These are phyloP conservation scores for Rutidosis leptorrhynchoides DNA, from an alignment of 129 eudicot genomes.

Conservation along the genomic window DNA sequence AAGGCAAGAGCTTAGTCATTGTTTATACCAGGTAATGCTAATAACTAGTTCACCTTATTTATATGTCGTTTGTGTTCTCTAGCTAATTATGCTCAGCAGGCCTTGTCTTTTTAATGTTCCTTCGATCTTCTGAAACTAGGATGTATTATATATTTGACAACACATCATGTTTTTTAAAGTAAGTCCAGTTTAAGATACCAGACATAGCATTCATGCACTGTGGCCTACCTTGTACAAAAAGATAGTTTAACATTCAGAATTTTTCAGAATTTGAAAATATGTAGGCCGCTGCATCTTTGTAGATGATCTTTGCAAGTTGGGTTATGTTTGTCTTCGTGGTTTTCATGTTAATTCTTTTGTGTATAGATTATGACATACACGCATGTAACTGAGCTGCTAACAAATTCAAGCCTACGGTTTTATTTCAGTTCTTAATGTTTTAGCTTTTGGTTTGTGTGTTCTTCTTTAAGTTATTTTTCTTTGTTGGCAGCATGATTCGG, in stretches of 20 bases:
- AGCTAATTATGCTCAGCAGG: background rate
- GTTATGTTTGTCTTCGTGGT: background rate
- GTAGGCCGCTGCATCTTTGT: background rate
- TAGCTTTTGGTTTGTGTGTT: background rate
- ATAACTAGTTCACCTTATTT: slow-evolving; percentile 10
- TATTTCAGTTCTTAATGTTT: background rate
- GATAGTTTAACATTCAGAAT: background rate
- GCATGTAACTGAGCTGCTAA: slow-evolving; percentile 1
- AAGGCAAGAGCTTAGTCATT: slow-evolving; percentile 98
- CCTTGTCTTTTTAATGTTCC: background rate
- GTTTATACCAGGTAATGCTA: slow-evolving; percentile 78
- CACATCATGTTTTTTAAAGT: background rate
- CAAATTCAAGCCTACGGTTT: background rate
- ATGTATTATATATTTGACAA: background rate
- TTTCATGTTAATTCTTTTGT: background rate
- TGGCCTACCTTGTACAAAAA: background rate
- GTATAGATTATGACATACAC: background rate
- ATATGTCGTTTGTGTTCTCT: background rate
- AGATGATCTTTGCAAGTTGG: background rate
- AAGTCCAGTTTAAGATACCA: background rate
- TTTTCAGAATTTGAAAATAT: no score
- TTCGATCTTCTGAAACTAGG: slow-evolving; percentile 6
- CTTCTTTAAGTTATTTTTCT: background rate
- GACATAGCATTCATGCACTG: slow-evolving; percentile 5
- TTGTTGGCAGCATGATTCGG: slow-evolving; percentile 91